Evolutionary conservation across 2,329 filamentous ascomycete species (phyloP).

Genomic region (Fusarium sp.): DNA sequence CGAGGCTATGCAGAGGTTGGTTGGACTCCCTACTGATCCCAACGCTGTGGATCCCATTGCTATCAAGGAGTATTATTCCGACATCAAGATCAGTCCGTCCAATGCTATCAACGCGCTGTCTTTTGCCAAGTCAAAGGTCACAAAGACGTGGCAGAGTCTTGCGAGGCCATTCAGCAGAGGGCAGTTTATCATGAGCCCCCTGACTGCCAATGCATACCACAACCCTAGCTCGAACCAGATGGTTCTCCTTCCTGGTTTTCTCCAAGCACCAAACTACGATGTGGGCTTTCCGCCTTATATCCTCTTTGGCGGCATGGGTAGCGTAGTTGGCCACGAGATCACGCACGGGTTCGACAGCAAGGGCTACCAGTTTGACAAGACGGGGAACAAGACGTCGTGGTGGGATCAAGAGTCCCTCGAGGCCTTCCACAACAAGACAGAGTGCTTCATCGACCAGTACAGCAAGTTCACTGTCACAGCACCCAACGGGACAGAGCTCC

Average conservation of each 20-base stretch:
- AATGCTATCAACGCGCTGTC: conserved; percentile 68
- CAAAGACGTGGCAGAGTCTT: conserved; percentile 64
- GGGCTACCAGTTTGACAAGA: conserved; percentile 70
- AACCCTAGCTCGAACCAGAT: conserved; percentile 72
- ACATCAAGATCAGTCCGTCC: conserved; percentile 58
- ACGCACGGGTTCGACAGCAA: conserved; percentile 75
- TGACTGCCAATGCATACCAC: conserved; percentile 74
- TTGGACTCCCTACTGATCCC: conserved; percentile 72
- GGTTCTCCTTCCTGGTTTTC: conserved; percentile 67
- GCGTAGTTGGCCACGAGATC: conserved; percentile 73
- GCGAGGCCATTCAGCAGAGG: conserved; percentile 68
- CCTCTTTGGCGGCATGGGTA: conserved; percentile 74
- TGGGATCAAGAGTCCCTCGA: conserved; percentile 69
- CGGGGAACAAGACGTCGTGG: conserved; percentile 72
- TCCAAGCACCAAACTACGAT: conserved; percentile 74
- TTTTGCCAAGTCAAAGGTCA: conserved; percentile 58
- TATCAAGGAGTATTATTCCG: conserved; percentile 65
- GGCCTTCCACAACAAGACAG: conserved; percentile 65
- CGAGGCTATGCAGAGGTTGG: conserved; percentile 72
- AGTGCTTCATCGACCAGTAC: conserved; percentile 77
- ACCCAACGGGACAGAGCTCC: conserved; percentile 62
- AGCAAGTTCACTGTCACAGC: conserved; percentile 66
- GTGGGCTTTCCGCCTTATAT: conserved; percentile 70
- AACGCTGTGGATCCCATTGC: conserved; percentile 66
- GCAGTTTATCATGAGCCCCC: conserved; percentile 67